A percentile compares a stretch with the other conserved stretches of the same genome.
Evolutionary conservation across 768 basidiomycete species (phyloP).

Genomic region (Boletus coccyginus): DNA sequence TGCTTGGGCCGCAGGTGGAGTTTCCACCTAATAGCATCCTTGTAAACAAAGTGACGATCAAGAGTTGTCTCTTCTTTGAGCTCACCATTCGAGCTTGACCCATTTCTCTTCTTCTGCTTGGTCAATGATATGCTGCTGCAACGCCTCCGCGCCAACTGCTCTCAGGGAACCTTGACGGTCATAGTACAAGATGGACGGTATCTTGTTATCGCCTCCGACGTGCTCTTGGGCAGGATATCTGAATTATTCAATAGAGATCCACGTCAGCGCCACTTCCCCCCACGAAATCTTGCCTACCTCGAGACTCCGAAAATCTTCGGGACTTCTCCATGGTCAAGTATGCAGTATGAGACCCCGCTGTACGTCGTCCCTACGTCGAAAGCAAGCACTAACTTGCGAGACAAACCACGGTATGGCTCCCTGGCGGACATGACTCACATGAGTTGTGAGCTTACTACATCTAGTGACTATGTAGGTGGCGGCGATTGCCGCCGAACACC

Average conservation of each 20-base stretch:
- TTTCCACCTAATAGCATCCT: slow-evolving; percentile 25
- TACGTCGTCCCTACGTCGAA: slow-evolving; percentile 44
- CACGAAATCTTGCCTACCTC: slow-evolving; percentile 13
- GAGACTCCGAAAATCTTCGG: slow-evolving; percentile 27
- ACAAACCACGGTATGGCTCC: slow-evolving; percentile 34
- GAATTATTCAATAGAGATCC: too few relatives aligned
- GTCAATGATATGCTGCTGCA: slow-evolving; percentile 34
- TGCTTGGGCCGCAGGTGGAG: slow-evolving; percentile 36
- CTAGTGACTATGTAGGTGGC: too few relatives aligned
- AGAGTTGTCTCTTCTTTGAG: not conserved
- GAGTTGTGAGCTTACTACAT: too few relatives aligned
- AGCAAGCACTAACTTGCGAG: slow-evolving; percentile 40
- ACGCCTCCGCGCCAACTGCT: slow-evolving; percentile 45
- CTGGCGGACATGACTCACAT: slow-evolving; percentile 22
- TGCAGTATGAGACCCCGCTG: slow-evolving; percentile 36
- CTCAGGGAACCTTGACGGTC: slow-evolving; percentile 36
- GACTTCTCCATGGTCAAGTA: slow-evolving; percentile 33
- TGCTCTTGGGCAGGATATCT: slow-evolving; percentile 47
- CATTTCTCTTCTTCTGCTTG: slow-evolving; percentile 36
- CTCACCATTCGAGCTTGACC: slow-evolving; percentile 42
- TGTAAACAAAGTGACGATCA: not conserved
- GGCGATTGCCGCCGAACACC: too few relatives aligned
- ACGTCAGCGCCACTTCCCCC: not conserved
- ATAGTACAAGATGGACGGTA: slow-evolving; percentile 48
- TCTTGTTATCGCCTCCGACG: slow-evolving; percentile 45